A percentile compares a stretch with the other conserved stretches of the same genome.
These are phyloP conservation scores for Tuber borchii DNA, from an alignment of 495 filamentous ascomycete genomes.

Conservation along the genomic window DNA sequence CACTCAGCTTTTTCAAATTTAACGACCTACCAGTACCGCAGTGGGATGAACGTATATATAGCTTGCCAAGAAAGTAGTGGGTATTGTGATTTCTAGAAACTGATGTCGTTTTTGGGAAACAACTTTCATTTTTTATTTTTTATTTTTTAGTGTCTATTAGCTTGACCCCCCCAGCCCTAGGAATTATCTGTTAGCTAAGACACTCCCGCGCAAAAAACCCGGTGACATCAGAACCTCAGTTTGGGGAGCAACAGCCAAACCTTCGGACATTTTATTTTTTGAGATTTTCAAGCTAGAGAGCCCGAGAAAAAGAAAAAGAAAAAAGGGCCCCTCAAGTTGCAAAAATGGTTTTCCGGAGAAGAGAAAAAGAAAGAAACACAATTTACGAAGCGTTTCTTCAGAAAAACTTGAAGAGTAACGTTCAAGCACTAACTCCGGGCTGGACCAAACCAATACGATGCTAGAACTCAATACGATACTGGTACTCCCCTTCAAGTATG, in stretches of 20 bases:
- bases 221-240: neutral
- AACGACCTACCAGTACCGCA: too few relatives aligned
- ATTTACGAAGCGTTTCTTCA: neutral
- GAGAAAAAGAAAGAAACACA: neutral
- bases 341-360: neutral
- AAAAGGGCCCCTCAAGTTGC: neutral
- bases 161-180: neutral
- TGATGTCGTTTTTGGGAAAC: neutral
- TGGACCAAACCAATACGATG: neutral
- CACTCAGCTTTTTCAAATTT: neutral
- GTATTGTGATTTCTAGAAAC: neutral
- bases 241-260: neutral
- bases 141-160: neutral
- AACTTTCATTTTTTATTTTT: neutral
- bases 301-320: neutral
- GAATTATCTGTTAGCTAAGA: neutral
- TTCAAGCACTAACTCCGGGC: neutral
- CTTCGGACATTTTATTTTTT: neutral
- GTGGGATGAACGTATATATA: too few relatives aligned
- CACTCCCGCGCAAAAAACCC: neutral
- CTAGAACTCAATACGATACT: neutral
- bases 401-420: neutral
- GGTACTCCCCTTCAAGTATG: neutral
- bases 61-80: neutral
- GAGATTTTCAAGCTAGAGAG: neutral